These are phyloP conservation scores for Eutypa lata DNA, from an alignment of 2,329 filamentous ascomycete species.

Conservation along the genomic window DNA sequence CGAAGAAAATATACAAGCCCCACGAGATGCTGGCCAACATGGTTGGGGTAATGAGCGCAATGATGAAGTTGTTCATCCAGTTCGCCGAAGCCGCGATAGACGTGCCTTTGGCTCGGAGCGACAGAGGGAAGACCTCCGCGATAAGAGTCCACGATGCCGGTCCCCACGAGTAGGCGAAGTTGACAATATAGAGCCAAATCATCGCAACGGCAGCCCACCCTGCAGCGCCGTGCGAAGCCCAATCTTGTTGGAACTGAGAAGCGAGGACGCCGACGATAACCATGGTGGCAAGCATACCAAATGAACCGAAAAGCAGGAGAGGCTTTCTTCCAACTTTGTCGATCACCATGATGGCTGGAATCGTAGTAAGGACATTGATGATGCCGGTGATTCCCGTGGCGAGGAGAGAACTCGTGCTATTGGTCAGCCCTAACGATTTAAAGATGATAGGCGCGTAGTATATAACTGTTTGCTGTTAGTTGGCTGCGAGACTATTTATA, in stretches of 20 bases:
- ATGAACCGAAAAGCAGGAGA: constrained; percentile 41
- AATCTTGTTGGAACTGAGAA: constrained; percentile 43
- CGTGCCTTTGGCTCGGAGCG: constrained; percentile 61
- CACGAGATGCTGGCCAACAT: constrained; percentile 48
- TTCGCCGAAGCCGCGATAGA: constrained; percentile 57
- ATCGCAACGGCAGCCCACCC: constrained; percentile 40
- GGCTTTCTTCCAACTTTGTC: constrained; percentile 44
- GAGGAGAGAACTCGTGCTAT: background rate
- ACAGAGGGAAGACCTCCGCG: constrained; percentile 60
- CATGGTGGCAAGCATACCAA: constrained; percentile 42
- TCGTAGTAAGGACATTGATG: constrained; percentile 32
- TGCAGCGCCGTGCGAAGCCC: constrained; percentile 45
- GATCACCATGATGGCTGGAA: constrained; percentile 45
- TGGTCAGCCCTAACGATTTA: constrained; percentile 17
- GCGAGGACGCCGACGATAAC: constrained; percentile 54
- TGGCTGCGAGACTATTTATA: background rate
- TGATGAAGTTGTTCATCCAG: constrained; percentile 63
- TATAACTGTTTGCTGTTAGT: constrained; percentile 26
- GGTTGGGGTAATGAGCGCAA: constrained; percentile 57
- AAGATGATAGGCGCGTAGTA: constrained; percentile 49
- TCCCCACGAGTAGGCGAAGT: constrained; percentile 58
- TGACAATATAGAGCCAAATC: constrained; percentile 55
- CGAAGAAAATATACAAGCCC: constrained; percentile 59
- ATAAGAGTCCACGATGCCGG: constrained; percentile 47
- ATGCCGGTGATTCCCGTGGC: constrained; percentile 16